These are phyloP conservation scores for Telopea speciosissima DNA, from an alignment of 177 flowering plant genomes.

Conservation along the genomic window DNA sequence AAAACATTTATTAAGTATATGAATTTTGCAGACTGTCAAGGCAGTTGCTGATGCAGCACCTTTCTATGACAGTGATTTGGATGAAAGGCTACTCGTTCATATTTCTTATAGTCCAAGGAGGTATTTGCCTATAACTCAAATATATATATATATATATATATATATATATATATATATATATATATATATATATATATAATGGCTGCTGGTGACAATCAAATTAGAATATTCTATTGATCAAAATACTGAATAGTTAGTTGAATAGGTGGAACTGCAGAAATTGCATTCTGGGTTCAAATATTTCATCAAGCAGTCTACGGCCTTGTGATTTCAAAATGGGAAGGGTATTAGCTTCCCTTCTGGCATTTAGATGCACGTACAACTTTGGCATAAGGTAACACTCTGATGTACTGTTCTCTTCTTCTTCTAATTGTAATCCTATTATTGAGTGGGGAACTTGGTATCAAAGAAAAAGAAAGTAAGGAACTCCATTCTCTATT, in stretches of 20 bases:
- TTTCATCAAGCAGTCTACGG: constrained; percentile 57
- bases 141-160: background rate
- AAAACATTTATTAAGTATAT: background rate
- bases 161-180: too few relatives aligned
- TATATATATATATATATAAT: too few relatives aligned
- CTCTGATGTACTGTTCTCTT: background rate
- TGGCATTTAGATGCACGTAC: constrained; percentile 60
- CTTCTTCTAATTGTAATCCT: background rate
- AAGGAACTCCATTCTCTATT: background rate
- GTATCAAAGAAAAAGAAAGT: background rate
- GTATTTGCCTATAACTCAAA: constrained; percentile 22
- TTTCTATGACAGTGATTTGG: constrained; percentile 26
- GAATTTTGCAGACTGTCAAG: constrained; percentile 53
- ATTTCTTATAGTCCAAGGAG: constrained; percentile 85
- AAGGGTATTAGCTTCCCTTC: constrained; percentile 56
- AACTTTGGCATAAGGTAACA: constrained; percentile 69
- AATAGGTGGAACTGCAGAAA: constrained; percentile 80
- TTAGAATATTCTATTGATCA: background rate
- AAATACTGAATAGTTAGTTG: constrained; percentile 1
- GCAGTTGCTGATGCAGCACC: constrained; percentile 67
- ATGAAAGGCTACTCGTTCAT: constrained; percentile 72
- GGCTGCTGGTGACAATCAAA: background rate
- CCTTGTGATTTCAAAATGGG: constrained; percentile 96
- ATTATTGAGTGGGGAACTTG: background rate
- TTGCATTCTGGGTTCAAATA: constrained; percentile 49